Base-by-base conservation (phyloP, 257 asterid genomes). In the Solanum neorickii region DNA sequence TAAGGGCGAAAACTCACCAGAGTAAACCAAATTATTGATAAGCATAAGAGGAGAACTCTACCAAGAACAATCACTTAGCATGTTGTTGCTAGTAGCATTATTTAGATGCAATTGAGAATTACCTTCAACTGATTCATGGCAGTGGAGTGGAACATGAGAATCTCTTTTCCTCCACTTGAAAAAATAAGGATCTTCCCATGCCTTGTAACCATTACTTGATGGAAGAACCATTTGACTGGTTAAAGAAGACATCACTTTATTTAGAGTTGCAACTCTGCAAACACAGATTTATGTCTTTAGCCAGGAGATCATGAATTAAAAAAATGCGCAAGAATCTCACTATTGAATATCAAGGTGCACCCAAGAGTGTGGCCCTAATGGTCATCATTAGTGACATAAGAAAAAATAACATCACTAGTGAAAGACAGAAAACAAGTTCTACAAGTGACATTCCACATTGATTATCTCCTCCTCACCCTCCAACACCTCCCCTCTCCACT, bases 51-150 rank as follows among this genome's bases (percentile, higher is more conserved):
- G 44, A 82, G 42, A 46, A 78, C 84, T 27, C 66, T 15, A 78
- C 27, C 66, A 46, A 46, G 84, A 44, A 27, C 84, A 46, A 47
- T 25, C 27, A 5, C 42, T 27, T 5, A 78, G 86, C 74, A 66
- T 20, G 46, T 59, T 13, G 35, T 74, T 72, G 77, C 60, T 42
- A 8, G 70, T 27, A 62, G 80, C 69, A 83, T 27, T 72, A 25
- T 52, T 59, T 46, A 33, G 82, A 56, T 82, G 74, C 83, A 20
- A 76, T 62, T 41, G 88, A 84, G 87, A 59, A 83, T 83, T 87
- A 95, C 99, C 99, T 97, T 95, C 99, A 75, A 95, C 90, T 46
- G 99, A 94, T 87, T 97, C 99, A 88, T 97, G 99, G 92, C 96
- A 93, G 83, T 90, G 97, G 76, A 96, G 87, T 39, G 97, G 98